Conservation (phyloP, 331 rosid genomes). For the Pyrus hybrid region DNA sequence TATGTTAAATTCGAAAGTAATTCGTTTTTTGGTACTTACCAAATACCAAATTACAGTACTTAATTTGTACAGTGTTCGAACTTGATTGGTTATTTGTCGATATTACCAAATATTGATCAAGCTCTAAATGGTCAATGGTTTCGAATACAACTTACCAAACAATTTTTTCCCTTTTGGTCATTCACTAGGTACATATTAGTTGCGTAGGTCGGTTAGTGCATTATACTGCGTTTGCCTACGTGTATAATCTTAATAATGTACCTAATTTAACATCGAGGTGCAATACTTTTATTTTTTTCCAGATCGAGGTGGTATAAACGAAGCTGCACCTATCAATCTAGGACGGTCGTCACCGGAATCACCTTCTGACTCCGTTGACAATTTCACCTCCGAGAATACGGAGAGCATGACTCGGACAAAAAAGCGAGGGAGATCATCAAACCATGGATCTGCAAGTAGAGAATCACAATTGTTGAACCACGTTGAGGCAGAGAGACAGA, state of each 20-base stretch:
- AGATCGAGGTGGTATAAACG: neutral
- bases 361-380: slow-evolving; percentile 1
- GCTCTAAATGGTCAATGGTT: neutral
- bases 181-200: too few relatives aligned
- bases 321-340: neutral
- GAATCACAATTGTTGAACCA: slow-evolving; percentile 18
- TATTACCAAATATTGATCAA: neutral
- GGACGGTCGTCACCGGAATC: slow-evolving; percentile 20
- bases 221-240: neutral
- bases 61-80: too few relatives aligned
- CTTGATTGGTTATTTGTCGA: neutral
- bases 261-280: neutral
- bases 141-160: too few relatives aligned
- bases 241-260: too few relatives aligned
- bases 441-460: neutral
- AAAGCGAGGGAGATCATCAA: slow-evolving; percentile 15
- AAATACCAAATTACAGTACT: neutral
- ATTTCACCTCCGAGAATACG: neutral
- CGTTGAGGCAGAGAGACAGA: slow-evolving; percentile 60
- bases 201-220: too few relatives aligned
- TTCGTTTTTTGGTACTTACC: neutral
- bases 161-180: too few relatives aligned
- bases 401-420: neutral
- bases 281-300: neutral
- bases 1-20: too few relatives aligned